Base-by-base conservation (phyloP, 2,329 filamentous ascomycete genomes). In the Xylariaceae sp. region DNA sequence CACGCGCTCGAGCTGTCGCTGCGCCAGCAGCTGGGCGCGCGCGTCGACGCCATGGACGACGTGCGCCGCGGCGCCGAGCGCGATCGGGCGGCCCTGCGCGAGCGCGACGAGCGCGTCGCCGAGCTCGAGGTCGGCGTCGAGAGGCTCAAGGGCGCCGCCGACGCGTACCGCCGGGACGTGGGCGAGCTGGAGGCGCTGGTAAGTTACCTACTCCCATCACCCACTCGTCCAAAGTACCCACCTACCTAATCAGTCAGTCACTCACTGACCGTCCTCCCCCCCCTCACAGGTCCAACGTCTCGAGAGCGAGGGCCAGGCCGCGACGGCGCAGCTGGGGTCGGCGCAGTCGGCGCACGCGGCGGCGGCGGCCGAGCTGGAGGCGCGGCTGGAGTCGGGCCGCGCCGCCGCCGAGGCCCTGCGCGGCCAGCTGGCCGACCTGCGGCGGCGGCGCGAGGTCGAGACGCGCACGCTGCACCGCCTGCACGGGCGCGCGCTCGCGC, bases 1-100 rank as follows among this genome's bases (percentile, higher is more conserved):
- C 73, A 74, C 47, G 64, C 64, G 15, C 64, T 72, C 5, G 74
- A 78, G 55, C 54, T 61, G 0, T 70, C 67, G 0, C 59, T 80
- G 10, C 65, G 74, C 2, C 65, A 72, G 41, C 75, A 80, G 46
- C 66, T 80, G 3, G 59, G 63, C 8, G 64, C 70, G 0, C 63
- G 73, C 1, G 68, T 74, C 1, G 60, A 63, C 0, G 68, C 64
- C 13, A 70, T 72, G 60, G 67, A 72, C 19, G 55, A 51, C 0
- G 52, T 77, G 17, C 56, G 56, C n/a, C 51, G 45, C 0, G 63
- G 73, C 33, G 56, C 73, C 13, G 34, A 37, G 16, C 13, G 27
- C 19, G 57, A 54, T 0, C 49, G 58, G 31, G 35, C 39, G 2
- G 45, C 53, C 15, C 52, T 70, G 21, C 44, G 46, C 8, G 57